Base-by-base conservation (phyloP, 192 early-diverging fungal genomes). In the Kickxella alabastrina region DNA sequence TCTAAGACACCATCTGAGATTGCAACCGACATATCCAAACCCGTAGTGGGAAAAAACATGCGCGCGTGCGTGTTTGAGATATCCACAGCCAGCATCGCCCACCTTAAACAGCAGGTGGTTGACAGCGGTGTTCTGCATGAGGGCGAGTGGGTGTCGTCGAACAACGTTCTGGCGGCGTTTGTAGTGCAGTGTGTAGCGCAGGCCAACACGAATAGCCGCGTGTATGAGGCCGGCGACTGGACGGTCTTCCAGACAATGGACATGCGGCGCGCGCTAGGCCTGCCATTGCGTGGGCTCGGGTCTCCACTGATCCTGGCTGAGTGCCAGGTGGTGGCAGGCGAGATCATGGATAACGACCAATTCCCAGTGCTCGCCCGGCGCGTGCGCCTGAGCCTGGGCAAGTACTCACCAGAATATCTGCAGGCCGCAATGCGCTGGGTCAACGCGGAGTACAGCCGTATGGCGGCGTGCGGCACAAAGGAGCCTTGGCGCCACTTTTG, bases 401-500 rank as follows among this genome's bases (percentile, higher is more conserved):
- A 39, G 31, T 73, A 73, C 21, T 35, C 58, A 2, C 42, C 43
- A 15, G 54, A 49, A 39, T 62, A 73, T 24, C 22, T 65, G 51
- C 69, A 58, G 34, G 18, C 34, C 1, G 49, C 54, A 3, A 66
- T 73, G 62, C 50, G 44, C 46, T 73, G 69, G 69, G 58, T 65
- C 54, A 42, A 58, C 35, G 10, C 35, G 1, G 36, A 62, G 26
- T 73, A 73, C 26, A 5, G 19, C 1, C 21, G 17, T 17, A 29
- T 73, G 24, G 58, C 54, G 10, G 5, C 32, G 14, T 25, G 41
- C 13, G 62, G 62, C 0, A 51, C 57, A 24, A 19, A 32, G 4
- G 62, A 65, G 28, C 69, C 69, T 6, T 73, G 69, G 69, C 53
- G 62, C 0, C 69, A 65, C 21, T 73, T 73, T 21, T 73, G 69